These are phyloP conservation scores for Mycena capillaripes DNA, from an alignment of 768 basidiomycete genomes.

Conservation along the genomic window DNA sequence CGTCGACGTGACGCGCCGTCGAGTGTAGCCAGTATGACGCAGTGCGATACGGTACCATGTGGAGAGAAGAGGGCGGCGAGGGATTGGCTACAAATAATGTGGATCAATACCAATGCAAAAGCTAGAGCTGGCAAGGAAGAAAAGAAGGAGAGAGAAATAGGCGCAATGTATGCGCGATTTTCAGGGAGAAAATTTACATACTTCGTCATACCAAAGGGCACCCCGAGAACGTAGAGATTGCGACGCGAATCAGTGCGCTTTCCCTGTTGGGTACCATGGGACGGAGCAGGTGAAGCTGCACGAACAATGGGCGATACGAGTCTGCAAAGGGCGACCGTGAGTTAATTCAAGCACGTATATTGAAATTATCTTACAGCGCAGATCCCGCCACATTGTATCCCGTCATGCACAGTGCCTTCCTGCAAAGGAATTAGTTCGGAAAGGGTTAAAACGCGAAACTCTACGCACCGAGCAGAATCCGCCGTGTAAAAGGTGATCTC, in stretches of 20 bases:
- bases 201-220: slow-evolving; percentile 88
- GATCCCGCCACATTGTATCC: slow-evolving; percentile 70
- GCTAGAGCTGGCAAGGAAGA: not conserved
- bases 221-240: slow-evolving; percentile 87
- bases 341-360: slow-evolving; percentile 36
- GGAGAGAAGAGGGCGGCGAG: slow-evolving; percentile 70
- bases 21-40: slow-evolving; percentile 86
- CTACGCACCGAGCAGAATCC: slow-evolving; percentile 65
- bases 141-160: not conserved
- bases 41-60: slow-evolving; percentile 79
- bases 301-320: slow-evolving; percentile 51
- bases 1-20: slow-evolving; percentile 88
- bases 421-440: slow-evolving; percentile 41
- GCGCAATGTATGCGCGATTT: not conserved
- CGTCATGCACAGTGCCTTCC: slow-evolving; percentile 78
- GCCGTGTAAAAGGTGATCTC: slow-evolving; percentile 68
- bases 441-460: not conserved
- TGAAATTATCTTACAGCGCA: slow-evolving; percentile 62
- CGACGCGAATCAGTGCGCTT: slow-evolving; percentile 68
- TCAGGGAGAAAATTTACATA: slow-evolving; percentile 47
- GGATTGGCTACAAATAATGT: slow-evolving; percentile 44
- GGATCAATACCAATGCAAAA: not conserved
- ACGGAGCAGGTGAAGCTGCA: slow-evolving; percentile 38
- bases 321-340: slow-evolving; percentile 43
- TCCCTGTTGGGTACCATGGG: slow-evolving; percentile 39